Evolutionary conservation across 192 early-diverging fungal genomes (phyloP), one percentile per base, ranked within the genome.

Genomic region (Dimargaris xerosporica): DNA sequence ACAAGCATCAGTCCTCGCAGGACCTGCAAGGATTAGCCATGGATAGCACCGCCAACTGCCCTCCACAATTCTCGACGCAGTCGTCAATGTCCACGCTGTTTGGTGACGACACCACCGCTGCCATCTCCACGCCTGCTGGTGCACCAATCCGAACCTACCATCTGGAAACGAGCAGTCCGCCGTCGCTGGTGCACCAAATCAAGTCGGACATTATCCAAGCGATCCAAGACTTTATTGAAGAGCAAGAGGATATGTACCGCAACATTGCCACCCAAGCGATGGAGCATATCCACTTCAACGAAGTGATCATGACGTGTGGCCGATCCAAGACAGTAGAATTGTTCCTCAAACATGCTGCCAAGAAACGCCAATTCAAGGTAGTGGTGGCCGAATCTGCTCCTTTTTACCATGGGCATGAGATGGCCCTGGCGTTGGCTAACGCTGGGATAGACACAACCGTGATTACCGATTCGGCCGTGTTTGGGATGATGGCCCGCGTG

Each of bases 401-500:
- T 25, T 80, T 77, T 74, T 94, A 88, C 66, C 77, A 82, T 51
- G 95, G 95, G 9, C 95, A 94, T 55, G 78, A 83, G 56, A 87
- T 89, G 83, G 91, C 92, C 17, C 63, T 70, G 45, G 75, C 81
- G 21, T 75, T 98, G 45, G 75, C 85, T 6, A 67, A 73, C 26
- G 77, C 84, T 9, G 88, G 89, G 3, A 96, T 98, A 67, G 91
- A 94, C 50, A 91, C 90, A 0, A 91, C 89, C 0, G 81, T 96
- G 11, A 90, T 98, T 29, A 77, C 88, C 0, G 95, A 98, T 67
- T 85, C 91, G 19, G 91, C 95, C 0, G 84, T 93, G 21, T 95
- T 94, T 83, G 93, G 92, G 12, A 86, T 96, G 56, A 98, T 98
- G 95, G 86, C 93, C 43, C 82, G 95, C 52, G 93, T 96, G 25